Evolutionary conservation across 169 alveolate genomes (phyloP).

Genomic region (Eimeria tenella): DNA sequence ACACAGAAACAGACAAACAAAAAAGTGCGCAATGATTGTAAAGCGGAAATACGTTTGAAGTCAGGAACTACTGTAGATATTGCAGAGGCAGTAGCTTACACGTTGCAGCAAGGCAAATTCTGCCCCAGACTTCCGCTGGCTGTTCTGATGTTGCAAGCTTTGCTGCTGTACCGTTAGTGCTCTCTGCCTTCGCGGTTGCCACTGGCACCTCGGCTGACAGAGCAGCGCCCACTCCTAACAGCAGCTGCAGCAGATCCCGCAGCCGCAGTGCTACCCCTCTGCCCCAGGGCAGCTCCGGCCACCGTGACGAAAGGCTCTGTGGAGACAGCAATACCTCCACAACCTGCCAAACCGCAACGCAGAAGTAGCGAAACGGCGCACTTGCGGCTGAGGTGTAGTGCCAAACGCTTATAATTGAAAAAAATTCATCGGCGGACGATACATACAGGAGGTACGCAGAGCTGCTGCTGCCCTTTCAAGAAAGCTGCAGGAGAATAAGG

Average conservation of each 20-base stretch:
- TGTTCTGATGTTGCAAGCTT: slow-evolving; percentile 6
- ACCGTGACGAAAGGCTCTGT: background rate
- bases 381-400: background rate
- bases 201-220: slow-evolving; percentile 39
- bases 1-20: background rate
- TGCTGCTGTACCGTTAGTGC: slow-evolving; percentile 40
- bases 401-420: background rate
- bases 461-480: background rate
- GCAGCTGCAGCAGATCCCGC: slow-evolving; percentile 68
- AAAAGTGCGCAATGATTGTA: background rate
- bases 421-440: background rate
- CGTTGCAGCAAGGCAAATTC: slow-evolving; percentile 43
- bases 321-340: slow-evolving; percentile 19
- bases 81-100: slow-evolving; percentile 2
- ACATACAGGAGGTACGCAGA: background rate
- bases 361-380: background rate
- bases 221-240: slow-evolving; percentile 42
- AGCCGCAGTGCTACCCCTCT: slow-evolving; percentile 42
- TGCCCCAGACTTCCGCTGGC: slow-evolving; percentile 36
- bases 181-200: slow-evolving; percentile 24
- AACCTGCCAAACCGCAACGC: background rate
- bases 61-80: background rate
- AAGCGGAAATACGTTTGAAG: background rate
- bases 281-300: slow-evolving; percentile 33
- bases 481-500: background rate